A percentile compares a stretch with the other conserved stretches of the same genome.
Conservation (phyloP, 495 filamentous ascomycete genomes). For the Penicillium maclennaniae region DNA sequence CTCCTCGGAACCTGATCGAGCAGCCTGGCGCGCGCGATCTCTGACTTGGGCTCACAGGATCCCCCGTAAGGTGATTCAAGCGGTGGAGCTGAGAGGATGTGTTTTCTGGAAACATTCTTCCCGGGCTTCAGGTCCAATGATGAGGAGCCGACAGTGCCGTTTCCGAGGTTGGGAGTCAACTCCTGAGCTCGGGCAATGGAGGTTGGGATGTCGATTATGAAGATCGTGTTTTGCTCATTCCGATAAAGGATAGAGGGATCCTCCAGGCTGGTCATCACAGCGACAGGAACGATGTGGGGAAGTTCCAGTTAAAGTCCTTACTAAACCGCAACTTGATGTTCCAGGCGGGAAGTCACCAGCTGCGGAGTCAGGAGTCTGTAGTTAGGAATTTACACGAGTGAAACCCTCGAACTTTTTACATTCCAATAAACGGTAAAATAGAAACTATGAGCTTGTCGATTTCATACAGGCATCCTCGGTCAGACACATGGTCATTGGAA, state of each 20-base stretch:
- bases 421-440: neutral
- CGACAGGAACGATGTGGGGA: neutral
- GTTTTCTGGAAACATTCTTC: neutral
- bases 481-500: neutral
- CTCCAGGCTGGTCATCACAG: conserved; percentile 6
- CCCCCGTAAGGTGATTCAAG: conserved; percentile 31
- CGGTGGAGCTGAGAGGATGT: conserved; percentile 31
- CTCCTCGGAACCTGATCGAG: conserved; percentile 26
- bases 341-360: no score
- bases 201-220: conserved; percentile 61
- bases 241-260: conserved; percentile 48
- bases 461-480: neutral
- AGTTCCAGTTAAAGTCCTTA: no score
- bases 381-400: no score
- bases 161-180: conserved; percentile 5
- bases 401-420: neutral
- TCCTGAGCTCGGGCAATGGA: conserved; percentile 50
- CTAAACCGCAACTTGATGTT: no score
- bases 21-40: conserved; percentile 35
- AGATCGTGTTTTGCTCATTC: conserved; percentile 38
- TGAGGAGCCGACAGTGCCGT: neutral
- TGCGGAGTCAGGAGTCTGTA: no score
- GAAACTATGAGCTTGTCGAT: neutral
- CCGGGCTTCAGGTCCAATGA: neutral
- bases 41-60: conserved; percentile 40